These are phyloP conservation scores for Cryphonectria nitschkei DNA, from an alignment of 2,329 filamentous ascomycete species.

Conservation along the genomic window DNA sequence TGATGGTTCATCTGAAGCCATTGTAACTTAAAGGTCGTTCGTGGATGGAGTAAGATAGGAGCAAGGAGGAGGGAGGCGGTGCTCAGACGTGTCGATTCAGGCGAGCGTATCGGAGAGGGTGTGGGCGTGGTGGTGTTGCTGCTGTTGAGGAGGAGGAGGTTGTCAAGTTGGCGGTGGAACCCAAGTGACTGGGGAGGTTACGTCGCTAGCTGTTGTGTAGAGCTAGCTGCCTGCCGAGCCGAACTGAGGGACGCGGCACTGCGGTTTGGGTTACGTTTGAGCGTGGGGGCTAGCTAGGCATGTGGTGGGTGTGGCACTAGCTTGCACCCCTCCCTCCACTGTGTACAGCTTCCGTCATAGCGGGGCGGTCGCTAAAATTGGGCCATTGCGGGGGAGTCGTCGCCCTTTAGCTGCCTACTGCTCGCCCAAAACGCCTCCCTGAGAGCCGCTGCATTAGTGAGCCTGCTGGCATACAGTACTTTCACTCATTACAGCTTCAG, in stretches of 20 bases:
- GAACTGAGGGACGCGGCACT: slow-evolving; percentile 2
- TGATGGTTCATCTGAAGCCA: slow-evolving; percentile 56
- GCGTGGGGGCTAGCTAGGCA: neutral
- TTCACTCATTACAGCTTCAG: neutral
- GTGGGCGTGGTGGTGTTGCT: neutral
- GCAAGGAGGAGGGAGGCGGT: neutral
- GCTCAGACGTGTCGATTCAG: neutral
- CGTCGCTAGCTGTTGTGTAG: neutral
- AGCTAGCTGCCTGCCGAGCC: neutral
- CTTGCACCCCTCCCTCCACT: slow-evolving; percentile 7
- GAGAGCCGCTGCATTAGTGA: neutral
- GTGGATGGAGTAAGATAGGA: neutral
- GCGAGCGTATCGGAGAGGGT: neutral
- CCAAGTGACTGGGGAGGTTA: neutral
- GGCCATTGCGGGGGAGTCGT: slow-evolving; percentile 16
- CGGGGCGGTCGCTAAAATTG: slow-evolving; percentile 9
- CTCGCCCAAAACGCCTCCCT: neutral
- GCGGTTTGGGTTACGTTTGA: neutral
- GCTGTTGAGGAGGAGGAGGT: neutral
- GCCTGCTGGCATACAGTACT: neutral
- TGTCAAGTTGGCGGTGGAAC: slow-evolving; percentile 6
- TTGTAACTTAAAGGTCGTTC: slow-evolving; percentile 36
- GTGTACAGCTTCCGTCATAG: slow-evolving; percentile 17
- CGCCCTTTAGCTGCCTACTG: slow-evolving; percentile 20
- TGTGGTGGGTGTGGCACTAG: slow-evolving; percentile 20